Conservation (phyloP, 2,329 filamentous ascomycete species). For the Myriangium duriaei region DNA sequence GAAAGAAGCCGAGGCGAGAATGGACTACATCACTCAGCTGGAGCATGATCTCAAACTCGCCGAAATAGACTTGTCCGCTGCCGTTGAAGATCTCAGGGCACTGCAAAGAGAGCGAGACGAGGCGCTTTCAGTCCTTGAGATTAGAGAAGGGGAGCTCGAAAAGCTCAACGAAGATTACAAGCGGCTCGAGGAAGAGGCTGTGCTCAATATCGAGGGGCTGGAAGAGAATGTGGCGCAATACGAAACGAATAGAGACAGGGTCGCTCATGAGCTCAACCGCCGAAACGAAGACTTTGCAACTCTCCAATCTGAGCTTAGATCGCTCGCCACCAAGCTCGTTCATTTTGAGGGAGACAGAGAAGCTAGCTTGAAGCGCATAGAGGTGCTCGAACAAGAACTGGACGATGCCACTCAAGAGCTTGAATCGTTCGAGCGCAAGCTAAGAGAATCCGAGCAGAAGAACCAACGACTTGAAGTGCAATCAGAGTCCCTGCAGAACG, state of each 20-base stretch:
- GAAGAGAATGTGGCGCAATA: conserved; percentile 44
- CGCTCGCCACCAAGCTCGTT: conserved; percentile 75
- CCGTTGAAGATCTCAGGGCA: conserved; percentile 65
- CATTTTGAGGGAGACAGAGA: conserved; percentile 82
- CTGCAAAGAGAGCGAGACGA: conserved; percentile 80
- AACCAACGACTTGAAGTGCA: conserved; percentile 79
- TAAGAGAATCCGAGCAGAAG: conserved; percentile 77
- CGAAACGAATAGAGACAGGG: conserved; percentile 54
- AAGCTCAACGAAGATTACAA: conserved; percentile 41
- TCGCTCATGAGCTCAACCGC: conserved; percentile 60
- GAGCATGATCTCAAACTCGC: conserved; percentile 55
- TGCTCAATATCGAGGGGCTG: conserved; percentile 44
- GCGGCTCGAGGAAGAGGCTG: conserved; percentile 43
- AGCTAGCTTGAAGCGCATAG: conserved; percentile 63
- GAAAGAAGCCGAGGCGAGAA: conserved; percentile 65
- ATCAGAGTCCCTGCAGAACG: conserved; percentile 80
- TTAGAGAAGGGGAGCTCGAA: conserved; percentile 44
- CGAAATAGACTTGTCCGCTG: conserved; percentile 68
- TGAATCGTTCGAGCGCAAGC: conserved; percentile 69
- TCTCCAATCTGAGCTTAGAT: conserved; percentile 88
- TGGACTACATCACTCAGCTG: conserved; percentile 66
- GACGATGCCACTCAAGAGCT: conserved; percentile 76
- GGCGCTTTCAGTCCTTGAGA: conserved; percentile 59
- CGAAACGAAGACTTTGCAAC: conserved; percentile 78
- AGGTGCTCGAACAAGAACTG: conserved; percentile 71